Evolutionary conservation across 306 rosid species (phyloP).

Genomic region (Acacia crassicarpa): DNA sequence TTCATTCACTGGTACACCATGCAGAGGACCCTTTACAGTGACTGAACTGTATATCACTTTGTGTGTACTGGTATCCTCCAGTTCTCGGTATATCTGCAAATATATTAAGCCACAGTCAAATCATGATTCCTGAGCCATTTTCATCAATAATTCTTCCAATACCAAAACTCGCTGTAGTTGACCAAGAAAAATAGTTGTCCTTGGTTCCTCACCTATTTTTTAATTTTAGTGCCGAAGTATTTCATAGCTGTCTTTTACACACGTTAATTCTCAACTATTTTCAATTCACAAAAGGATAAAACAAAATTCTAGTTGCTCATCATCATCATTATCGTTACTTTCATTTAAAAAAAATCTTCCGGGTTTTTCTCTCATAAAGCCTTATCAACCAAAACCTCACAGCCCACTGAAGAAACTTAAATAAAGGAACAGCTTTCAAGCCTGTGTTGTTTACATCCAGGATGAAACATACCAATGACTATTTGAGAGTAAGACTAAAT

Average conservation of each 20-base stretch:
- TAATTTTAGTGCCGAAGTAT: neutral
- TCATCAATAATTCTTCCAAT: slow-evolving; percentile 11
- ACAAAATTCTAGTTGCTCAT: neutral
- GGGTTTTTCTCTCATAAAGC: neutral
- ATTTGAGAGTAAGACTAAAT: neutral
- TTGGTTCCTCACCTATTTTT: neutral
- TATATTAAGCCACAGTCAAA: slow-evolving; percentile 29
- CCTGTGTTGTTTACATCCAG: neutral
- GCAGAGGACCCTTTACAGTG: slow-evolving; percentile 63
- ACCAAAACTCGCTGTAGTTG: neutral
- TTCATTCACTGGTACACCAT: slow-evolving; percentile 73
- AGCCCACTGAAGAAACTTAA: neutral
- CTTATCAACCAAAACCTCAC: neutral
- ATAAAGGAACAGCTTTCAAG: neutral
- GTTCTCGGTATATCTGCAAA: slow-evolving; percentile 78
- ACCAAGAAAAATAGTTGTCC: neutral
- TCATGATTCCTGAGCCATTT: slow-evolving; percentile 23
- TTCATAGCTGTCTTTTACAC: neutral
- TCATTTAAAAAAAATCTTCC: neutral
- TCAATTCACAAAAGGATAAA: neutral
- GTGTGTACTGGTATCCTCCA: slow-evolving; percentile 64
- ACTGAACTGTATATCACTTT: slow-evolving; percentile 75
- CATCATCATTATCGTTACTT: neutral
- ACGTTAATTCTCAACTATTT: neutral
- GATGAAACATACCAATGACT: neutral